phyloP scores from a whole-genome alignment of 1,284 basidiomycete genomes.

The Porodaedalea pini region DNA sequence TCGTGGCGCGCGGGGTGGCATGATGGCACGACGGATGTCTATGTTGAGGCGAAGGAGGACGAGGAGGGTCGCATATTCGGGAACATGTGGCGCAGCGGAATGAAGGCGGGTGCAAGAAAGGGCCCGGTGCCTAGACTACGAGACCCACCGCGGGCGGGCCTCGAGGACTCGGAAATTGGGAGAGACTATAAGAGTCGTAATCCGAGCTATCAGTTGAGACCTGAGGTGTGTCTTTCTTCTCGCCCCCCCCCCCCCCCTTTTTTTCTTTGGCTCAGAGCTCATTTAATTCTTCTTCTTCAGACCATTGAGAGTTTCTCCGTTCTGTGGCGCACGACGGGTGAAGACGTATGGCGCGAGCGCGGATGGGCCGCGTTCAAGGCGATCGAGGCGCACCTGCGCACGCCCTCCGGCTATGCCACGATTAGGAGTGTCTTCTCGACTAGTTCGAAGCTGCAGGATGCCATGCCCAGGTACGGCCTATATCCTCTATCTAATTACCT shows the following conservation, averaged over 20 bases:
- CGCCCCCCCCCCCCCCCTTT: neutral
- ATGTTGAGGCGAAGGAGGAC: conserved; percentile 11
- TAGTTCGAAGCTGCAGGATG: conserved; percentile 40
- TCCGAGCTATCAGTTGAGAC: conserved; percentile 12
- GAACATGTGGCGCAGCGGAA: neutral
- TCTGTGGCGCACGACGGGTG: conserved; percentile 67
- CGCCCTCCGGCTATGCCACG: conserved; percentile 56
- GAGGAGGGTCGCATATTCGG: conserved; percentile 6
- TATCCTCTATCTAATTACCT: neutral
- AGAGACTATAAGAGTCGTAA: conserved; percentile 16
- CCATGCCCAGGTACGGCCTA: conserved; percentile 61
- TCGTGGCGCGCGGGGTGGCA: conserved; percentile 46
- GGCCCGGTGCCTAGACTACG: conserved; percentile 17
- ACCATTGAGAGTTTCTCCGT: conserved; percentile 68
- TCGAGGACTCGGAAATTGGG: neutral
- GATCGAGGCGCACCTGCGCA: conserved; percentile 56
- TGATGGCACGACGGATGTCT: conserved; percentile 24
- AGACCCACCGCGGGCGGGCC: conserved; percentile 10
- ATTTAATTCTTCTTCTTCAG: conserved; percentile 32
- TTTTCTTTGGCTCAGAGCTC: neutral
- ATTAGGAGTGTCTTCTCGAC: conserved; percentile 45
- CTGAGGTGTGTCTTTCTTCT: conserved; percentile 14
- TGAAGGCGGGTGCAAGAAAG: neutral
- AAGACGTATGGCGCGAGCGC: conserved; percentile 67
- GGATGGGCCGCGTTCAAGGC: conserved; percentile 76